Evolutionary conservation across 1,284 basidiomycete genomes (phyloP).

Genomic region (Fomitopsis pinicola): DNA sequence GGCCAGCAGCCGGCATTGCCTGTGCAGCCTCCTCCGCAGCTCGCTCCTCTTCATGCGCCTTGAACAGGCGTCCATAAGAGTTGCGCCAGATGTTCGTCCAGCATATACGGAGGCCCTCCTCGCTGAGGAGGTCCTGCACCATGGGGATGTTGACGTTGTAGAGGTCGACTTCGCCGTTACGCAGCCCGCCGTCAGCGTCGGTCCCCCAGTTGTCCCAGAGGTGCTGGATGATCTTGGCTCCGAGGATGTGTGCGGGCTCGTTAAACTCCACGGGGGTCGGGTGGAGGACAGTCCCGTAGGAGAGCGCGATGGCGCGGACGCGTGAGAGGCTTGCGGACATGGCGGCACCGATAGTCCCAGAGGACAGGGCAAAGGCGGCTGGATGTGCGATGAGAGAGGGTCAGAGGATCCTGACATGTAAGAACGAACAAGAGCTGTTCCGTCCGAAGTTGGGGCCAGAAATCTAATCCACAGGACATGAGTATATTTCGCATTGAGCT

Average conservation of each 20-base stretch:
- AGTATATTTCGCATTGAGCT: neutral
- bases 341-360: slow-evolving; percentile 89
- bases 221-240: slow-evolving; percentile 62
- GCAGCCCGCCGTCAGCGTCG: slow-evolving; percentile 51
- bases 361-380: slow-evolving; percentile 85
- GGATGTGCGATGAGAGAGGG: neutral
- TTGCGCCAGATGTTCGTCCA: slow-evolving; percentile 80
- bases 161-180: slow-evolving; percentile 66
- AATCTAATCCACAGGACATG: slow-evolving; percentile 39
- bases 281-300: slow-evolving; percentile 77
- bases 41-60: slow-evolving; percentile 32
- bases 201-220: slow-evolving; percentile 81
- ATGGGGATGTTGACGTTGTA: slow-evolving; percentile 83
- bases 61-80: slow-evolving; percentile 73
- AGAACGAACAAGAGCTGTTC: slow-evolving; percentile 65
- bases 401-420: neutral
- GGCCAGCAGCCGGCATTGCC: slow-evolving; percentile 35
- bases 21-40: slow-evolving; percentile 14
- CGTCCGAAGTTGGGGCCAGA: slow-evolving; percentile 77
- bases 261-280: slow-evolving; percentile 60
- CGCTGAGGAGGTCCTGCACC: slow-evolving; percentile 52
- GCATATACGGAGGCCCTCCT: slow-evolving; percentile 54
- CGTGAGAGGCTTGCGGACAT: slow-evolving; percentile 75
- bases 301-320: slow-evolving; percentile 72
- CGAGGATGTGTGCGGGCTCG: slow-evolving; percentile 68